Conservation (phyloP, 176 grass and related monocot genomes). For the Juncus effusus region DNA sequence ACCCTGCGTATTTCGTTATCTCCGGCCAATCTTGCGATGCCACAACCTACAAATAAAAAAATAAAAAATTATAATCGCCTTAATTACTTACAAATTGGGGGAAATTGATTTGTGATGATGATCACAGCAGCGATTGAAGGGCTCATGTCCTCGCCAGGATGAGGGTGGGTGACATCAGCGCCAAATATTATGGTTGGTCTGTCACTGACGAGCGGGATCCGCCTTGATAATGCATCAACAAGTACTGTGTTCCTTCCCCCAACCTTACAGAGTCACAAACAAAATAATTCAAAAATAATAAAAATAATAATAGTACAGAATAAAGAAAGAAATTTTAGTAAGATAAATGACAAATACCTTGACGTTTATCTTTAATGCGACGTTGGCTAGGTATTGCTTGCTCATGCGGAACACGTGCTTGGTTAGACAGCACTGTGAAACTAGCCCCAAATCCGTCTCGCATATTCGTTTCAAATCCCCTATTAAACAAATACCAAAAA, state of each 20-base stretch:
- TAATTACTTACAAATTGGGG: slow-evolving; percentile 2
- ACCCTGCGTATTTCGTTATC: slow-evolving; percentile 90
- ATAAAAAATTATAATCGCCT: neutral
- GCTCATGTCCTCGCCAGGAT: slow-evolving; percentile 88
- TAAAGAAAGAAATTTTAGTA: neutral
- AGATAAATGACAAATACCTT: slow-evolving; percentile 43
- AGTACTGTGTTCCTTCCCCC: slow-evolving; percentile 92
- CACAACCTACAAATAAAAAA: slow-evolving; percentile 55
- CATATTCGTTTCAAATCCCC: slow-evolving; percentile 91
- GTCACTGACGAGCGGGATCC: slow-evolving; percentile 85
- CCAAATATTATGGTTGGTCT: slow-evolving; percentile 90
- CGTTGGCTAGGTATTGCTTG: slow-evolving; percentile 83
- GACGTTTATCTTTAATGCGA: slow-evolving; percentile 97
- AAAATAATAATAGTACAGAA: neutral
- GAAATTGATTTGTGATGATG: neutral
- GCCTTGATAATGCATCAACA: slow-evolving; percentile 64
- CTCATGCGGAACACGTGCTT: slow-evolving; percentile 83
- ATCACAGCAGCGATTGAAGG: slow-evolving; percentile 87
- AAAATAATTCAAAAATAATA: slow-evolving; percentile 13
- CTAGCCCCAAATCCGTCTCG: slow-evolving; percentile 80
- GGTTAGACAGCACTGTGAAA: slow-evolving; percentile 72
- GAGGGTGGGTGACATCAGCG: slow-evolving; percentile 91
- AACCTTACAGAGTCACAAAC: slow-evolving; percentile 34
- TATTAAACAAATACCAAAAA: slow-evolving; percentile 13
- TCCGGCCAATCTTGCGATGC: slow-evolving; percentile 97